A percentile compares a stretch with the other conserved stretches of the same genome.
Conservation (phyloP, 441 rosid genomes). For the Mallotus japonicus region DNA sequence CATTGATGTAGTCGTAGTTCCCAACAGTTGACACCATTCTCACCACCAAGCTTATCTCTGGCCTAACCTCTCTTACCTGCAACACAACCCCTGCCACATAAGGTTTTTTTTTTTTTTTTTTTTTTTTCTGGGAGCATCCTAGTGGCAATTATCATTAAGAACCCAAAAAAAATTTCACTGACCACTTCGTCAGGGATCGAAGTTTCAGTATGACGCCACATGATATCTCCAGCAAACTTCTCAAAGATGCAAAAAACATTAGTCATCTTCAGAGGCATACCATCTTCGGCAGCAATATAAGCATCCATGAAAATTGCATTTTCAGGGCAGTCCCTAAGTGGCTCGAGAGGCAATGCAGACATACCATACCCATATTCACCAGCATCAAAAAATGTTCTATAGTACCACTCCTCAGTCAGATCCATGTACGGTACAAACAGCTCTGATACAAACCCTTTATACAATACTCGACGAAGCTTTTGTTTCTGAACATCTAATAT, state of each 20-base stretch:
- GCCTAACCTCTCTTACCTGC: slow-evolving; percentile 57
- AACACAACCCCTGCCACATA: neutral
- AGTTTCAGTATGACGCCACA: slow-evolving; percentile 68
- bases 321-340: slow-evolving; percentile 46
- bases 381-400: slow-evolving; percentile 39
- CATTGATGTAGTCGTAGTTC: slow-evolving; percentile 62
- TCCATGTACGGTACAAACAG: slow-evolving; percentile 65
- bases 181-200: slow-evolving; percentile 40
- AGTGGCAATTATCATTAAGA: too few relatives aligned
- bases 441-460: slow-evolving; percentile 52
- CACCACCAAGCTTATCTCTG: slow-evolving; percentile 55
- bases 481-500: slow-evolving; percentile 41
- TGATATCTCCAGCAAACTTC: slow-evolving; percentile 49
- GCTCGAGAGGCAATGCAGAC: slow-evolving; percentile 29
- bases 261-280: slow-evolving; percentile 34
- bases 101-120: too few relatives aligned
- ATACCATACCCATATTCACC: slow-evolving; percentile 62
- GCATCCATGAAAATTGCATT: slow-evolving; percentile 58
- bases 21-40: slow-evolving; percentile 47
- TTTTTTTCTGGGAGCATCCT: neutral
- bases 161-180: neutral
- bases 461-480: slow-evolving; percentile 41
- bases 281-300: slow-evolving; percentile 36
- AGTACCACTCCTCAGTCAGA: slow-evolving; percentile 57
- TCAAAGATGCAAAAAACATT: slow-evolving; percentile 55